These are phyloP conservation scores for Cucumis melo DNA, from an alignment of 306 rosid species.

Conservation along the genomic window DNA sequence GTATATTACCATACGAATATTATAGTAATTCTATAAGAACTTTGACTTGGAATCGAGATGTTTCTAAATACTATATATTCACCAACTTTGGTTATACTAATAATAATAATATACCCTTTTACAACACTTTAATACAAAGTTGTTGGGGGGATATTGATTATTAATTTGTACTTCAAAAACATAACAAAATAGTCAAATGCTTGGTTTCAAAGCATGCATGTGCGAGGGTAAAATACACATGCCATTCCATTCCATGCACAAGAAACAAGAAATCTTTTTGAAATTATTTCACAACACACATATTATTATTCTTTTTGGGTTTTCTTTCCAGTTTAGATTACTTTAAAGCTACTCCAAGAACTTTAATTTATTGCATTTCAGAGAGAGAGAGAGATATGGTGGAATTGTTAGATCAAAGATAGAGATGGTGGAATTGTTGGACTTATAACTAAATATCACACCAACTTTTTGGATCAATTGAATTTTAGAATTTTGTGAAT, in stretches of 20 bases:
- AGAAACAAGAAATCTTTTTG: background rate
- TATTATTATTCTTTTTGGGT: background rate
- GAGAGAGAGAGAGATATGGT: background rate
- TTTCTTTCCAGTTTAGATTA: background rate
- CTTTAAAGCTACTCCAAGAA: background rate
- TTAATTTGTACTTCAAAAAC: background rate
- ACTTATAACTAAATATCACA: conserved; percentile 2
- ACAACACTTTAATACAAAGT: background rate
- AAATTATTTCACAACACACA: too few relatives aligned
- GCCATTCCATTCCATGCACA: background rate
- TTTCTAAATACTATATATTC: background rate
- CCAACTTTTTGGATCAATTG: background rate
- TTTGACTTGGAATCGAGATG: too few relatives aligned
- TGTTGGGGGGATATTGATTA: background rate
- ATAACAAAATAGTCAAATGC: background rate
- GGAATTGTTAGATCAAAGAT: conserved; percentile 1
- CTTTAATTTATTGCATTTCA: background rate
- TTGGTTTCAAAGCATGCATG: background rate
- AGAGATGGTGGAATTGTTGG: background rate
- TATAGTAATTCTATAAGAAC: too few relatives aligned
- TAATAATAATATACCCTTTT: too few relatives aligned
- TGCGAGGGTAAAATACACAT: background rate
- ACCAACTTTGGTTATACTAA: background rate
- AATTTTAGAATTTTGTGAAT: background rate
- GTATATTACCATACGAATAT: too few relatives aligned